Base-by-base conservation (phyloP, 495 filamentous ascomycete species). In the Trichoderma orchidacearum region DNA sequence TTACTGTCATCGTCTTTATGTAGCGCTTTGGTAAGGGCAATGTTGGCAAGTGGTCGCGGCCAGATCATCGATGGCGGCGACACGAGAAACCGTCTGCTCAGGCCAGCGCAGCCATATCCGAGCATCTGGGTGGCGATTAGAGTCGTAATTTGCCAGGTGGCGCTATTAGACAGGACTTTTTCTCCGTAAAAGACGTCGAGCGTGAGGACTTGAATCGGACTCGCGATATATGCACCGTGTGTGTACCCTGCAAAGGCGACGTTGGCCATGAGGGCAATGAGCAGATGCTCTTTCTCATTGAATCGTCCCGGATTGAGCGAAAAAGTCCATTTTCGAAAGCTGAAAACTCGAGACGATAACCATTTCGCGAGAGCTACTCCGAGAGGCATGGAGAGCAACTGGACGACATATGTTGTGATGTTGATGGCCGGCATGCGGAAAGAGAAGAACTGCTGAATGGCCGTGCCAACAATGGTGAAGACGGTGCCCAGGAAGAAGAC, bases 31-130 rank as follows among this genome's bases (percentile, higher is more conserved):
- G 72, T 74, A 7, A 74, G 63, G 17, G 72, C 70, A 18, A 74
- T 73, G 18, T 66, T 72, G 2, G 70, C 69, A 21, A 74, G 53
- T 3, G 69, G 69, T 9, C 62, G 57, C 2, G 72, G 72, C 72
- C 72, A 74, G 28, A 73, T 67, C 51, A 66, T 70, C 53, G 66
- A 67, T 0, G 70, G 63, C 5, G 72, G 72, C 51, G 74, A 73
- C 28, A 84, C 80, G 21, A 84, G 69, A 70, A 79, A 84, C 27
- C 76, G 72, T n/a, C 77, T 68, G 51, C 72, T 71, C 57, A 82
- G 62, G 1, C 77, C 69, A 13, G 69, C 66, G 11, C 68, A 59
- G 31, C 64, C 62, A 27, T 69, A 70, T 1, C 69, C 69, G 5
- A 67, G 56, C 8, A 70, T 34, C 30, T 68, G 63, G 3, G 66